Percentiles rank a stretch among this genome's conserved stretches.
phyloP scores from a whole-genome alignment of 352 stramenopile genomes.

The Globisporangium heterothallicum region DNA sequence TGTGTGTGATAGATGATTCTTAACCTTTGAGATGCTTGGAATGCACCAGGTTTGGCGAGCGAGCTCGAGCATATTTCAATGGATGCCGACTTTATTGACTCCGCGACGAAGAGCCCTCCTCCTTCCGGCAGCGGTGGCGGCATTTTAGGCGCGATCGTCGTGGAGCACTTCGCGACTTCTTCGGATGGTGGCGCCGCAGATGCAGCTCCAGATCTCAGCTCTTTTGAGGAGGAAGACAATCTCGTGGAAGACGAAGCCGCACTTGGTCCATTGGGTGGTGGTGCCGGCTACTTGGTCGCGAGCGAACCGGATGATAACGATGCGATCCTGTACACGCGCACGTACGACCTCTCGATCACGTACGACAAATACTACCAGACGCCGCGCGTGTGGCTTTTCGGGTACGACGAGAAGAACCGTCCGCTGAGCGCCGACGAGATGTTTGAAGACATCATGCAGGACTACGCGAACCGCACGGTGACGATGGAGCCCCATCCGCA shows the following conservation, averaged over 20 bases:
- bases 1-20: conserved; percentile 17
- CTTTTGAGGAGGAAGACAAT: conserved; percentile 77
- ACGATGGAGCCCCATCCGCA: conserved; percentile 98
- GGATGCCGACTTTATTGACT: conserved; percentile 15
- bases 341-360: conserved; percentile 98
- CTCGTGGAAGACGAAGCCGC: conserved; percentile 63
- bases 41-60: conserved; percentile 36
- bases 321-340: conserved; percentile 92
- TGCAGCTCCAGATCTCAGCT: conserved; percentile 40
- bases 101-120: not conserved
- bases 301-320: conserved; percentile 83
- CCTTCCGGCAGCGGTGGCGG: conserved; percentile 10
- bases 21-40: conserved; percentile 21
- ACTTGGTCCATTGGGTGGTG: conserved; percentile 16
- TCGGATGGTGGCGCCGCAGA: conserved; percentile 5
- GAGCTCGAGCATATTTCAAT: conserved; percentile 63
- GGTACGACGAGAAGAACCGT: conserved; percentile 89
- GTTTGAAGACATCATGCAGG: conserved; percentile 99
- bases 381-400: conserved; percentile 97
- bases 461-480: conserved; percentile 99
- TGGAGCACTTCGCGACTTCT: conserved; percentile 52
- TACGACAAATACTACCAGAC: conserved; percentile 99
- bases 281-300: conserved; percentile 50
- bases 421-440: conserved; percentile 91
- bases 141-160: conserved; percentile 65